These are phyloP conservation scores for Lentinula guzmanii DNA, from an alignment of 768 basidiomycete species.

Conservation along the genomic window DNA sequence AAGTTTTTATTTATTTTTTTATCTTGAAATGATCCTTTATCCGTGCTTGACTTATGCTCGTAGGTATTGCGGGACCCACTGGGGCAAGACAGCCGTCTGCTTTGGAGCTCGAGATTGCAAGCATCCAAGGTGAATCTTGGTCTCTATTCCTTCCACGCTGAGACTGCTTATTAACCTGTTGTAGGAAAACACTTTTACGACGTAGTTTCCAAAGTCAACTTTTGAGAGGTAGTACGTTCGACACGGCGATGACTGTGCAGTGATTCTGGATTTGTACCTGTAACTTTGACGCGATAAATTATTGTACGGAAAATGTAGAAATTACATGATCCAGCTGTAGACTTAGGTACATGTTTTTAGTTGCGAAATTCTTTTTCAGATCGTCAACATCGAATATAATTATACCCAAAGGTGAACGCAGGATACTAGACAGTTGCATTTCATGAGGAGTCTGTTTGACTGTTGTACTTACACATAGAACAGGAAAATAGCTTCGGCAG, in stretches of 20 bases:
- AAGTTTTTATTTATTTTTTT: background rate
- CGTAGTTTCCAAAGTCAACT: background rate
- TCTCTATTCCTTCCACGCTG: background rate
- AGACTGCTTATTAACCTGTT: background rate
- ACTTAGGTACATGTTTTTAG: no score
- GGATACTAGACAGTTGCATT: no score
- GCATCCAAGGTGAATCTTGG: background rate
- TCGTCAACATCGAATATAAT: no score
- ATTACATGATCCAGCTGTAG: no score
- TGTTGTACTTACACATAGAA: no score
- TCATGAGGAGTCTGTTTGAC: no score
- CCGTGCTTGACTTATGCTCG: conserved; percentile 13
- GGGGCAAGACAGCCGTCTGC: conserved; percentile 55
- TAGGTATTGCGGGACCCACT: conserved; percentile 52
- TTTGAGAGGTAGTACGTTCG: background rate
- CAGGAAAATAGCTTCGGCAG: no score
- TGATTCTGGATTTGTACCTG: no score
- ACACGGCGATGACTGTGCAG: background rate
- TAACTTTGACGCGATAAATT: no score
- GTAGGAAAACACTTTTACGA: background rate
- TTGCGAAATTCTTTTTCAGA: no score
- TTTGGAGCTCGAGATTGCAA: conserved; percentile 34
- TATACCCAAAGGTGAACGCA: no score
- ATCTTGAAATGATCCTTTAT: background rate
- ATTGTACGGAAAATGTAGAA: no score